Percentiles rank a stretch among this genome's conserved stretches.
Conservation (phyloP, 2,329 filamentous ascomycete genomes). For the Fusarium foetens region DNA sequence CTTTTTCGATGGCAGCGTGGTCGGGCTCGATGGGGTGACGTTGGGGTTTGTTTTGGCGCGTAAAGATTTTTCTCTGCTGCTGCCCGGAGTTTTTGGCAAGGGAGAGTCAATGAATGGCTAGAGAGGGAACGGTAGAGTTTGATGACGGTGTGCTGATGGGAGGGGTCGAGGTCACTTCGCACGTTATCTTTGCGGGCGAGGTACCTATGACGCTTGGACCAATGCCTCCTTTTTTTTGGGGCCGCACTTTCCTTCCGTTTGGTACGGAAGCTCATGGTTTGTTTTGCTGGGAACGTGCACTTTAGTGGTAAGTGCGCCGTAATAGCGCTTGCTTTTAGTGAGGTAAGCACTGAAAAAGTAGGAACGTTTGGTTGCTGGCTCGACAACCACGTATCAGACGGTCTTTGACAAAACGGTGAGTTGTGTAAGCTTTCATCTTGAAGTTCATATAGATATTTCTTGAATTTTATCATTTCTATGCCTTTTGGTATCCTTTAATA, state of each 20-base stretch:
- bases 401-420: not conserved
- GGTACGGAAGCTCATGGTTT: not conserved
- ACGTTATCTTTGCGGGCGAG: slow-evolving; percentile 27
- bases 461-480: not conserved
- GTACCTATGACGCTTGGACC: slow-evolving; percentile 48
- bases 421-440: not conserved
- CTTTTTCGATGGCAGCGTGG: slow-evolving; percentile 65
- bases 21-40: slow-evolving; percentile 64
- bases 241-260: slow-evolving; percentile 2
- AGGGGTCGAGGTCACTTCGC: slow-evolving; percentile 43
- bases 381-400: slow-evolving; percentile 23
- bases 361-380: slow-evolving; percentile 13
- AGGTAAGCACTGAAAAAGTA: not conserved
- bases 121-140: slow-evolving; percentile 29
- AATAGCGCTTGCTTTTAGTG: not conserved
- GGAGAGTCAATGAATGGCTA: slow-evolving; percentile 33
- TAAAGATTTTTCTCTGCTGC: slow-evolving; percentile 62
- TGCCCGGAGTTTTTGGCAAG: slow-evolving; percentile 48
- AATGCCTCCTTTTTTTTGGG: slow-evolving; percentile 47
- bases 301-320: slow-evolving; percentile 1
- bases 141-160: slow-evolving; percentile 42
- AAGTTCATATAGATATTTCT: not conserved
- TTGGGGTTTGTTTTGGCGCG: slow-evolving; percentile 65
- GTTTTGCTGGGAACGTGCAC: not conserved
- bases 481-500: not conserved